Conservation (phyloP, 164 flowering plant species). For the Annona cherimola region DNA sequence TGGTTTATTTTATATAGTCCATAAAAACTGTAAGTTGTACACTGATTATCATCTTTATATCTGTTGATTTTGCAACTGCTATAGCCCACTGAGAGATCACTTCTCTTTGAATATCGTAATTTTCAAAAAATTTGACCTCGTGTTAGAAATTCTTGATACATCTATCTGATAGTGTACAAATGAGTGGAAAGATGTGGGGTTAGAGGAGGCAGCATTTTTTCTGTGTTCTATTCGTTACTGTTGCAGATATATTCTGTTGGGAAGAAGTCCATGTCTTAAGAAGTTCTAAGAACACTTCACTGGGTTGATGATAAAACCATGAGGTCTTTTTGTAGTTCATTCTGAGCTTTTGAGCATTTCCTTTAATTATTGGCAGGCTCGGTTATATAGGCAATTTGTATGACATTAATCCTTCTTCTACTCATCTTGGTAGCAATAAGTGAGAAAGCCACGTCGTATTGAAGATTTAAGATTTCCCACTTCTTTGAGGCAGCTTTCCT, state of each 20-base stretch:
- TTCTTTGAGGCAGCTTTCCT: neutral
- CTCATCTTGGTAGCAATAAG: neutral
- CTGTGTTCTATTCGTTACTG: neutral
- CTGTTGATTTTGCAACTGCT: too few relatives aligned
- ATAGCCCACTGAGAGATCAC: too few relatives aligned
- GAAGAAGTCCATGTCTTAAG: neutral
- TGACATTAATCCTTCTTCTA: neutral
- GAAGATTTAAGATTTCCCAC: neutral
- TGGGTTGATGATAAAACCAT: neutral
- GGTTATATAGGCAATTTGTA: neutral
- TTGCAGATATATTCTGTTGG: neutral
- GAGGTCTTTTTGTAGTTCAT: neutral
- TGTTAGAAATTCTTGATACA: too few relatives aligned
- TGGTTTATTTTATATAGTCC: too few relatives aligned
- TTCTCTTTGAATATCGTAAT: too few relatives aligned
- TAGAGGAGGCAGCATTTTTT: neutral
- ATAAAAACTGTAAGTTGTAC: too few relatives aligned
- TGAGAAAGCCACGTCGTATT: neutral
- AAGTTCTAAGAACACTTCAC: neutral
- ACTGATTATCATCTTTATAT: too few relatives aligned
- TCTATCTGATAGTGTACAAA: too few relatives aligned
- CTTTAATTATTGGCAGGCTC: neutral
- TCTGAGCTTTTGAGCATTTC: neutral
- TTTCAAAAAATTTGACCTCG: too few relatives aligned
- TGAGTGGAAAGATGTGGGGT: too few relatives aligned